Evolutionary conservation across 2,329 filamentous ascomycete genomes (phyloP), one percentile per base, ranked within the genome.

Genomic region (Diaporthe vaccinii): DNA sequence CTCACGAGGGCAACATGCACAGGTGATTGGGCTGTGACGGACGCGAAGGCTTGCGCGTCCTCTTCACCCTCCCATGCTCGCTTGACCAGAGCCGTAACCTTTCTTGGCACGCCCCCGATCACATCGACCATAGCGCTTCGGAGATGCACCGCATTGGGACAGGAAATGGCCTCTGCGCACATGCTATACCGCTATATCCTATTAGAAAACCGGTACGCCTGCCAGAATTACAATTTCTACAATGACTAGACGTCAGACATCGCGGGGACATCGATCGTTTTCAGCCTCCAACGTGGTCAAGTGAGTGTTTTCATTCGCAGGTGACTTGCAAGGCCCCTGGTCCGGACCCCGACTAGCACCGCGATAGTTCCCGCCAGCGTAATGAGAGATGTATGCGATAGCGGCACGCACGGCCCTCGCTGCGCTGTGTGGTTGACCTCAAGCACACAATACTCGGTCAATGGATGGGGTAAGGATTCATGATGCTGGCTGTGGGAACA

Each of bases 21-120:
- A n/a, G 22, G 65, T 68, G 65, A 68, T 68, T 68, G 65, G 65
- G n/a, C 46, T 68, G 65, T 68, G 65, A 68, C n/a, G 15, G 14
- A 53, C 46, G 46, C 12, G n/a, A 69, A 31, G n/a, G 65, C 46
- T 69, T 53, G 49, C 65, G 65, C 49, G 65, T 39, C 49, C 46
- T 41, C 49, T 28, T 55, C 14, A 25, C 3, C 34, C 49, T 55
- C 65, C 49, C 31, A 41, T 55, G 49, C 34, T 41, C 65, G n/a
- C 34, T 69, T 69, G 17, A 39, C 14, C 20, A 69, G 8, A 69
- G 15, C 22, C 46, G 46, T 55, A 17, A 28, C 65, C 65, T 25
- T 39, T 69, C 49, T 69, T 51, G 65, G 49, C 65, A 55, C 34
- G 15, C 15, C 34, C 9, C 65, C 49, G 65, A 22, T 36, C 65